These are phyloP conservation scores for Microdochium bolleyi DNA, from an alignment of 2,329 filamentous ascomycete genomes.

Conservation along the genomic window DNA sequence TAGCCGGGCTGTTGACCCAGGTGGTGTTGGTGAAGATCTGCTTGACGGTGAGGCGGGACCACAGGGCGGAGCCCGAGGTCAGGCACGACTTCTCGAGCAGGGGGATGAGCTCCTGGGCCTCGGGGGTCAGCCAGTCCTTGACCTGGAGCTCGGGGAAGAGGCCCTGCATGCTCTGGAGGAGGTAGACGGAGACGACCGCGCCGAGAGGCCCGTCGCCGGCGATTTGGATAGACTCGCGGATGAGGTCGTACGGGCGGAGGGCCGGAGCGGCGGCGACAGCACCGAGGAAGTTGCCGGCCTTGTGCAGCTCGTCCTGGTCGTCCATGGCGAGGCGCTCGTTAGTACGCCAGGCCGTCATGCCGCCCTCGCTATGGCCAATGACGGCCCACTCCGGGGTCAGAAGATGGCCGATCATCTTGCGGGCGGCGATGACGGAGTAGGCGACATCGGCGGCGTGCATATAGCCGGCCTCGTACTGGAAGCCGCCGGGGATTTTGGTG, in stretches of 20 bases:
- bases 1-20: constrained; percentile 4
- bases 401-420: constrained; percentile 4
- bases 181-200: constrained; percentile 7
- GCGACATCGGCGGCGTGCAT: constrained; percentile 11
- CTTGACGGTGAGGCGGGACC: constrained; percentile 3
- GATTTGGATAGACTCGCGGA: constrained; percentile 3
- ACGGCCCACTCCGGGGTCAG: constrained; percentile 13
- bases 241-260: constrained; percentile 4
- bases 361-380: constrained; percentile 13
- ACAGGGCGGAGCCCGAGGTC: constrained; percentile 4
- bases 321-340: constrained; percentile 10
- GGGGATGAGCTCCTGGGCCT: not conserved
- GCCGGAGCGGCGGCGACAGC: constrained; percentile 6
- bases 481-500: constrained; percentile 7
- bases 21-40: constrained; percentile 7
- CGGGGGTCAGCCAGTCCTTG: constrained; percentile 8
- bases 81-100: constrained; percentile 6
- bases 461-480: constrained; percentile 4
- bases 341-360: constrained; percentile 14
- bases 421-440: constrained; percentile 7
- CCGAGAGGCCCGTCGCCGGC: constrained; percentile 2
- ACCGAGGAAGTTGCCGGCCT: constrained; percentile 7
- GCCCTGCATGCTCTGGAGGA: constrained; percentile 7
- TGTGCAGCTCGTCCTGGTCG: not conserved
- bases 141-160: constrained; percentile 7